A percentile compares a stretch with the other conserved stretches of the same genome.
Evolutionary conservation across 495 filamentous ascomycete species (phyloP).

Genomic region (Podospora fimiseda): DNA sequence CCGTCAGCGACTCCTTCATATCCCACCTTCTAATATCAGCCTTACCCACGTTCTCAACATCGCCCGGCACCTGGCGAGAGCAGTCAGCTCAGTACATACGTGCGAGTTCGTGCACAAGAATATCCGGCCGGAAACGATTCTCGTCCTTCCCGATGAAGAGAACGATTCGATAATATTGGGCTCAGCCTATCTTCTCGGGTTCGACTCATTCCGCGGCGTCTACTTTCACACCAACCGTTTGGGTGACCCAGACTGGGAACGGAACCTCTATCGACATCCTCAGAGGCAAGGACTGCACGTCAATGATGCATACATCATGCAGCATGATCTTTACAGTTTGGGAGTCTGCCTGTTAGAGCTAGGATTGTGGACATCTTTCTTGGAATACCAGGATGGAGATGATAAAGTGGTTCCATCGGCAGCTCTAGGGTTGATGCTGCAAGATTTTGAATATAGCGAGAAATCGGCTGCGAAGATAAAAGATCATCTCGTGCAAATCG

Average conservation of each 20-base stretch:
- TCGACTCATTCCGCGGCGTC: background rate
- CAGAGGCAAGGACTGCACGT: conserved; percentile 39
- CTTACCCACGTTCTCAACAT: background rate
- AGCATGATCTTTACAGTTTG: conserved; percentile 55
- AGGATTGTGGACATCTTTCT: conserved; percentile 51
- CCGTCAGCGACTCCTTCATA: conserved; percentile 1
- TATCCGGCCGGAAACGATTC: conserved; percentile 3
- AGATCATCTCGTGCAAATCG: conserved; percentile 33
- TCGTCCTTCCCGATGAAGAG: background rate
- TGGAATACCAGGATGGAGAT: conserved; percentile 16
- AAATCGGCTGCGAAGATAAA: conserved; percentile 12
- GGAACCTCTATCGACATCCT: conserved; percentile 55
- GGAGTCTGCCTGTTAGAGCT: conserved; percentile 49
- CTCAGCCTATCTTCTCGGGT: background rate
- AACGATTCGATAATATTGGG: background rate
- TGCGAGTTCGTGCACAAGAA: conserved; percentile 5
- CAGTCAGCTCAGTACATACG: background rate
- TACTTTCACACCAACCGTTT: background rate
- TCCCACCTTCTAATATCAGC: background rate
- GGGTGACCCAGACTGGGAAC: conserved; percentile 41
- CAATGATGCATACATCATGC: conserved; percentile 45
- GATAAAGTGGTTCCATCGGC: background rate
- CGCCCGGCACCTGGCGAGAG: background rate
- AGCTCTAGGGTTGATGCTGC: background rate
- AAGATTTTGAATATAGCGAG: background rate